Conservation (phyloP, 176 grass and related monocot genomes). For the Eragrostis nindensis region DNA sequence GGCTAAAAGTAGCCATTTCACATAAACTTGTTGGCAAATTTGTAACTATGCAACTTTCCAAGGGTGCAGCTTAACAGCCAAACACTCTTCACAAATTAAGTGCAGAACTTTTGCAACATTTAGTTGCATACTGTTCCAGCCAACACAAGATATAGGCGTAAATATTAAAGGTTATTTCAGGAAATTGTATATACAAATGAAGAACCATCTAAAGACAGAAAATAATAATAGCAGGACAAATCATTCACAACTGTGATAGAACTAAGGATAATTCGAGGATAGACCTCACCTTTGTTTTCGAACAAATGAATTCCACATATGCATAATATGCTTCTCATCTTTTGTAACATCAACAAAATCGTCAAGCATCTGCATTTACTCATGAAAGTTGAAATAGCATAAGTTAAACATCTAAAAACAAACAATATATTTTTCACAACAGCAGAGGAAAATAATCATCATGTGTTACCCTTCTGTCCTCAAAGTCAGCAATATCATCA, state of each 20-base stretch:
- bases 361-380: conserved; percentile 86
- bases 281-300: conserved; percentile 82
- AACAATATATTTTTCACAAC: conserved; percentile 4
- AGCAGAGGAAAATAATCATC: conserved; percentile 22
- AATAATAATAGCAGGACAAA: neutral
- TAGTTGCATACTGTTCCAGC: neutral
- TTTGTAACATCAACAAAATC: conserved; percentile 99
- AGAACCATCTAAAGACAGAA: neutral
- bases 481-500: conserved; percentile 96
- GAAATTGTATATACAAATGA: neutral
- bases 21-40: neutral
- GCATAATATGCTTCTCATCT: conserved; percentile 98
- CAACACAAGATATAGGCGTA: neutral
- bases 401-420: conserved; percentile 26
- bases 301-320: conserved; percentile 99
- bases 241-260: neutral
- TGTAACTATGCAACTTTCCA: too few relatives aligned
- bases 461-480: conserved; percentile 88
- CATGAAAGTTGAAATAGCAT: conserved; percentile 18
- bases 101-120: too few relatives aligned
- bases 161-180: neutral
- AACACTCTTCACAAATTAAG: neutral
- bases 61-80: neutral
- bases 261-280: neutral
- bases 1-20: neutral